phyloP scores from a whole-genome alignment of 306 rosid genomes.

The Begonia masoniana region DNA sequence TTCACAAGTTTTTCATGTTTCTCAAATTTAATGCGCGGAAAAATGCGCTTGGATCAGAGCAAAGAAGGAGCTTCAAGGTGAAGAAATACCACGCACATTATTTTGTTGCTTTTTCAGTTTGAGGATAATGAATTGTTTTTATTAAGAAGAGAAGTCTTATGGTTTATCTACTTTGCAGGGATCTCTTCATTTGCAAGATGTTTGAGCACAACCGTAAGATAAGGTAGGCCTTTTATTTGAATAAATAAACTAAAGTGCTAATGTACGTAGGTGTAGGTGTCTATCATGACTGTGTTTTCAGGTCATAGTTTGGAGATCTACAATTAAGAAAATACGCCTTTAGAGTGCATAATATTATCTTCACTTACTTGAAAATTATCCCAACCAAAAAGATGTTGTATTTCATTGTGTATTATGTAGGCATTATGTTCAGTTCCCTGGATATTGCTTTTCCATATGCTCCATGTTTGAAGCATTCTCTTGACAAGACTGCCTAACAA shows the following conservation, averaged over 20 bases:
- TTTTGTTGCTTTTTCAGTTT: slow-evolving; percentile 7
- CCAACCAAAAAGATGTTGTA: too few relatives aligned
- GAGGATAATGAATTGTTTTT: neutral
- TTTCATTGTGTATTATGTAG: too few relatives aligned
- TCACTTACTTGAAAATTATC: too few relatives aligned
- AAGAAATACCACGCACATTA: slow-evolving; percentile 1
- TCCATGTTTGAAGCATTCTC: too few relatives aligned
- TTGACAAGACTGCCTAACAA: too few relatives aligned
- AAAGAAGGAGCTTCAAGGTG: slow-evolving; percentile 43
- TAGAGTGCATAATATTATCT: too few relatives aligned
- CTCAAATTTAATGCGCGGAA: slow-evolving; percentile 10
- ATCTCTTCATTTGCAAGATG: slow-evolving; percentile 38
- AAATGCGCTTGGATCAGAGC: slow-evolving; percentile 22
- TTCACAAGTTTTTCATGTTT: neutral
- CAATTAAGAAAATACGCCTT: too few relatives aligned
- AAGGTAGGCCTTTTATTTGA: slow-evolving; percentile 31
- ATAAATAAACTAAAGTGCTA: slow-evolving; percentile 1
- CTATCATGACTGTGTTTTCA: too few relatives aligned
- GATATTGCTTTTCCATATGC: too few relatives aligned
- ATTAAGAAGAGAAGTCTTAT: neutral
- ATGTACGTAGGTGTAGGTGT: neutral
- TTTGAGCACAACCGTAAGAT: slow-evolving; percentile 42
- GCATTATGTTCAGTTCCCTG: too few relatives aligned
- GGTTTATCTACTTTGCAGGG: slow-evolving; percentile 26
- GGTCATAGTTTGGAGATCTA: too few relatives aligned